Evolutionary conservation across 352 stramenopile species (phyloP), one percentile per base, ranked within the genome.

Genomic region (Phytopythium aichiense): DNA sequence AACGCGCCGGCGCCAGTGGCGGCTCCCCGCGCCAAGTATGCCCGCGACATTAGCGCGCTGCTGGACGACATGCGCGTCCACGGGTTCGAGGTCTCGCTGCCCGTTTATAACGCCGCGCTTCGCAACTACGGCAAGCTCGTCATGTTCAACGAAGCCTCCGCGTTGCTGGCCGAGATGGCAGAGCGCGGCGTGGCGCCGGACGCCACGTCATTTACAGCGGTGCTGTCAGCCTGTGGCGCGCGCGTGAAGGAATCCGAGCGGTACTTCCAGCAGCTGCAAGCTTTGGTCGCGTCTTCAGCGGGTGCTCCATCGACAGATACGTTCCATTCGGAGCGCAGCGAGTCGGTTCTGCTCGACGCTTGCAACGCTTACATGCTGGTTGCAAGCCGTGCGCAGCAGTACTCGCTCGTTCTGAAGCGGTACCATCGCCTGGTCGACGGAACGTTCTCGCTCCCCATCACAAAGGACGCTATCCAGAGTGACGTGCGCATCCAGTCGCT

Each of bases 91-190:
- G 72, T 83, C 25, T 60, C 76, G 7, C 55, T 85, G 30, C 15
- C 51, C 0, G 59, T 88, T 4, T 89, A 82, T 62, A 92, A 92
- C 59, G 77, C 81, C n/a, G 81, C 77, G 30, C 58, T 92, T 49
- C 72, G 81, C 18, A 84, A 84, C 51, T 86, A 81, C 46, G 83
- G 75, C 4, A 62, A 72, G 33, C 58, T 81, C 23, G 68, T 63
- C n/a, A 58, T 72, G 46, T 50, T 81, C 15, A 31, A 74, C 8
- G 69, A 86, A 53, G 73, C 79, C 1, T 45, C 65, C n/a, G 28
- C 28, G n/a, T 48, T 92, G 33, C 70, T 86, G n/a, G 49, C 35
- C 18, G 61, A 61, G 18, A 92, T 92, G 81, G 37, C 64, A 23
- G 25, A 68, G 35, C 66, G 55, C 20, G 55, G 72, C 31, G 63